Conservation (phyloP, 2,329 filamentous ascomycete genomes). For the Talaromyces pinophilus region DNA sequence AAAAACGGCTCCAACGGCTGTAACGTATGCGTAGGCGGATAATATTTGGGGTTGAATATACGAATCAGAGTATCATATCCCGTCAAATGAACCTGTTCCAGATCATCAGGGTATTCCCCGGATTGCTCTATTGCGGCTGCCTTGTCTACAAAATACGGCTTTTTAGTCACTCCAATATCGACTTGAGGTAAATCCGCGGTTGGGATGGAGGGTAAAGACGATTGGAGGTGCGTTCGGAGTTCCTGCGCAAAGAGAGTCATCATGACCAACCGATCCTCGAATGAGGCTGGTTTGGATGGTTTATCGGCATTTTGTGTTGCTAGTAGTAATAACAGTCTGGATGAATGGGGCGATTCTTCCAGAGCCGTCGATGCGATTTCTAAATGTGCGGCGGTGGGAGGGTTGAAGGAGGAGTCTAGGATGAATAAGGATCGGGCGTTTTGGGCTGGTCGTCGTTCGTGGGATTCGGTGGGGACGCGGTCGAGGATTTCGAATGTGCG, state of each 20-base stretch:
- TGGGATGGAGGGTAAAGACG: slow-evolving; percentile 7
- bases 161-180: slow-evolving; percentile 52
- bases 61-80: slow-evolving; percentile 53
- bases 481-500: slow-evolving; percentile 38
- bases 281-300: slow-evolving; percentile 51
- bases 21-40: slow-evolving; percentile 48
- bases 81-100: slow-evolving; percentile 51
- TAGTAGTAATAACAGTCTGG: slow-evolving; percentile 59
- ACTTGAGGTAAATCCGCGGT: slow-evolving; percentile 34
- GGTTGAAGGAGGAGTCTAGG: slow-evolving; percentile 67
- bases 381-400: slow-evolving; percentile 61
- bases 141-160: slow-evolving; percentile 53
- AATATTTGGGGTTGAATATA: slow-evolving; percentile 53
- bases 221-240: slow-evolving; percentile 36
- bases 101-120: slow-evolving; percentile 36
- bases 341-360: slow-evolving; percentile 34
- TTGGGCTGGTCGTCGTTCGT: slow-evolving; percentile 23
- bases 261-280: slow-evolving; percentile 53
- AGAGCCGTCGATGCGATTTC: slow-evolving; percentile 58
- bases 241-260: slow-evolving; percentile 52
- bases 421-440: slow-evolving; percentile 56
- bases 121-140: slow-evolving; percentile 45
- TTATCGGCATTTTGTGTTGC: slow-evolving; percentile 68
- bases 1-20: slow-evolving; percentile 46
- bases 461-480: slow-evolving; percentile 28